These are phyloP conservation scores for Phellopilus nigrolimitatus DNA, from an alignment of 1,284 basidiomycete genomes.

Conservation along the genomic window DNA sequence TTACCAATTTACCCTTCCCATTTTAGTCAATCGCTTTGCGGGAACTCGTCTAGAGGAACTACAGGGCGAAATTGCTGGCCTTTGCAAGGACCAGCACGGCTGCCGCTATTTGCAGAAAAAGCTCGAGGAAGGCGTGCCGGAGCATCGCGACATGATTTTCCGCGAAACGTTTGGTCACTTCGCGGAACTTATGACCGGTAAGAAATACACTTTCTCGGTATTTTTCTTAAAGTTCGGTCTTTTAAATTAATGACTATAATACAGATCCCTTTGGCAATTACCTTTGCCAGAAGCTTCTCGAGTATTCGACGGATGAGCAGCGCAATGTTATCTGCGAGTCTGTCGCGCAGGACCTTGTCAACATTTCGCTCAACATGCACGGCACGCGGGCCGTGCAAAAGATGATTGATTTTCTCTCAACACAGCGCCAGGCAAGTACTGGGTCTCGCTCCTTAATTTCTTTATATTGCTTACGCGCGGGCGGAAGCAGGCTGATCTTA, in stretches of 20 bases:
- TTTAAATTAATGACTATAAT: neutral
- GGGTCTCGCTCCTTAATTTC: constrained; percentile 39
- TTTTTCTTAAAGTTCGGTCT: constrained; percentile 4
- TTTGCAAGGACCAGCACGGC: constrained; percentile 99
- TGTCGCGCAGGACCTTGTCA: constrained; percentile 94
- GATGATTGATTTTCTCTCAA: constrained; percentile 99
- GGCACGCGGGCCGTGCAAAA: constrained; percentile 99
- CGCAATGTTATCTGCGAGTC: constrained; percentile 97
- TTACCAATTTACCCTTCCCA: constrained; percentile 1
- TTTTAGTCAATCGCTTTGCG: constrained; percentile 86
- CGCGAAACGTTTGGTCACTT: constrained; percentile 97
- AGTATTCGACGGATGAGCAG: constrained; percentile 97
- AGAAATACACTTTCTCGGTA: constrained; percentile 21
- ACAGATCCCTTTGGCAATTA: constrained; percentile 99
- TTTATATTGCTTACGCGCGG: constrained; percentile 34
- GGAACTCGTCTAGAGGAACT: constrained; percentile 95
- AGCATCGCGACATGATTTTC: constrained; percentile 99
- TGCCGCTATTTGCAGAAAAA: constrained; percentile 99
- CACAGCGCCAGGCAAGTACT: constrained; percentile 78
- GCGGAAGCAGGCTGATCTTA: constrained; percentile 63
- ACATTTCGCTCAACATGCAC: constrained; percentile 99
- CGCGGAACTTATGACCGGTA: constrained; percentile 96
- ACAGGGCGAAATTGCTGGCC: constrained; percentile 85
- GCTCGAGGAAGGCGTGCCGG: constrained; percentile 90
- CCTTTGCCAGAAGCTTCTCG: constrained; percentile 96